These are phyloP conservation scores for Chaetomium fimeti DNA, from an alignment of 495 filamentous ascomycete species.

Conservation along the genomic window DNA sequence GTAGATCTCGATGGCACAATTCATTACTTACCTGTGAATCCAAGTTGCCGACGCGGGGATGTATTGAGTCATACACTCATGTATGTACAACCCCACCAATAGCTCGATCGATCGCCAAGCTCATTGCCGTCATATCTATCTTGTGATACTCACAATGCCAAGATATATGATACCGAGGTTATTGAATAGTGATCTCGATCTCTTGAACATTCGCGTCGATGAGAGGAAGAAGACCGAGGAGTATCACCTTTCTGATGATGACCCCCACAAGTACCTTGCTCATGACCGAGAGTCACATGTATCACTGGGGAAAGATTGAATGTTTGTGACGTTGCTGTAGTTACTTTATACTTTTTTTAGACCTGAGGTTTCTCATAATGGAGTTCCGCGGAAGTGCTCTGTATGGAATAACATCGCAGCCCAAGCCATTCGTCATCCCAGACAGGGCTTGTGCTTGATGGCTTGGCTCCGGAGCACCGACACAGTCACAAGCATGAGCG, in stretches of 20 bases:
- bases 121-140: background rate
- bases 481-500: background rate
- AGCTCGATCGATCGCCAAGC: background rate
- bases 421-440: background rate
- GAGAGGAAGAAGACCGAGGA: background rate
- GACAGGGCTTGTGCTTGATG: conserved; percentile 8
- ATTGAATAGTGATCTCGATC: background rate
- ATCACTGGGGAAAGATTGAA: too few relatives aligned
- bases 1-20: background rate
- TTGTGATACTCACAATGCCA: background rate
- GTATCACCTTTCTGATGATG: background rate
- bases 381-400: too few relatives aligned
- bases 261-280: background rate
- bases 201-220: background rate
- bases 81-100: background rate
- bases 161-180: background rate
- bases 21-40: background rate
- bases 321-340: too few relatives aligned
- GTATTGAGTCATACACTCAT: background rate
- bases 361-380: too few relatives aligned
- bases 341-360: too few relatives aligned
- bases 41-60: background rate
- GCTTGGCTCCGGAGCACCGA: conserved; percentile 9
- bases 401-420: background rate
- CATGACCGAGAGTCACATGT: too few relatives aligned